phyloP scores from a whole-genome alignment of 2,329 filamentous ascomycete genomes.

The Epichloe coenophiala region DNA sequence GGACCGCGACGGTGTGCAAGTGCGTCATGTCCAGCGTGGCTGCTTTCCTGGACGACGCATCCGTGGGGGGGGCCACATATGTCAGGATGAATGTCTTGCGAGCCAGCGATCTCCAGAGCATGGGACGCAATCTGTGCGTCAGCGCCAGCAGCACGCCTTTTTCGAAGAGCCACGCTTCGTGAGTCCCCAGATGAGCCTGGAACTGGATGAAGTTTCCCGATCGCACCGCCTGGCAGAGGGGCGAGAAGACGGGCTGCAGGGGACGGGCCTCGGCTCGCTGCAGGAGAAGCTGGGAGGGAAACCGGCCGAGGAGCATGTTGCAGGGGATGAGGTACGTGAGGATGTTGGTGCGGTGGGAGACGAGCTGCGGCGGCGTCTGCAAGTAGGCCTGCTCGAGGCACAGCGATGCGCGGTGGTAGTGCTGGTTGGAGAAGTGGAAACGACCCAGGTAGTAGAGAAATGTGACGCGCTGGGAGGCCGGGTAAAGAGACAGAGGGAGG shows the following conservation, averaged over 20 bases:
- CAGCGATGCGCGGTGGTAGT: constrained; percentile 64
- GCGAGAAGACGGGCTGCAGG: constrained; percentile 53
- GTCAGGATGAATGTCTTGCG: constrained; percentile 66
- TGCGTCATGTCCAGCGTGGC: constrained; percentile 63
- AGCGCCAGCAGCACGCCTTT: constrained; percentile 66
- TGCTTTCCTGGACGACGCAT: constrained; percentile 43
- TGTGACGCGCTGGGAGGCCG: constrained; percentile 74
- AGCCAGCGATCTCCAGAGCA: constrained; percentile 74
- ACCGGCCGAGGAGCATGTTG: constrained; percentile 74
- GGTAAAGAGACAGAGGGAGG: constrained; percentile 68
- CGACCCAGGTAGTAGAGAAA: constrained; percentile 91
- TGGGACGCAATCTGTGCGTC: constrained; percentile 61
- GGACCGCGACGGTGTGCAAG: constrained; percentile 48
- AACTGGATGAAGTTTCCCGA: constrained; percentile 64
- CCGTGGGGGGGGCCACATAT: constrained; percentile 53
- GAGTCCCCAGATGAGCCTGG: constrained; percentile 49
- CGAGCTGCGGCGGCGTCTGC: constrained; percentile 47
- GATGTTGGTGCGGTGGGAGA: constrained; percentile 63
- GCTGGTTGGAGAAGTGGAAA: constrained; percentile 73
- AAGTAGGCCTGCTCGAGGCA: constrained; percentile 70
- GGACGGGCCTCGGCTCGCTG: constrained; percentile 47
- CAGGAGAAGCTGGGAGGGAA: constrained; percentile 57
- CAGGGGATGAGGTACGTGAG: constrained; percentile 71
- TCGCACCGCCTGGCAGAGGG: constrained; percentile 58
- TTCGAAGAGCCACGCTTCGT: constrained; percentile 61